Evolutionary conservation across 202 grass and related monocot genomes (phyloP), one percentile per base, ranked within the genome.

Genomic region (Alloteropsis angusta): DNA sequence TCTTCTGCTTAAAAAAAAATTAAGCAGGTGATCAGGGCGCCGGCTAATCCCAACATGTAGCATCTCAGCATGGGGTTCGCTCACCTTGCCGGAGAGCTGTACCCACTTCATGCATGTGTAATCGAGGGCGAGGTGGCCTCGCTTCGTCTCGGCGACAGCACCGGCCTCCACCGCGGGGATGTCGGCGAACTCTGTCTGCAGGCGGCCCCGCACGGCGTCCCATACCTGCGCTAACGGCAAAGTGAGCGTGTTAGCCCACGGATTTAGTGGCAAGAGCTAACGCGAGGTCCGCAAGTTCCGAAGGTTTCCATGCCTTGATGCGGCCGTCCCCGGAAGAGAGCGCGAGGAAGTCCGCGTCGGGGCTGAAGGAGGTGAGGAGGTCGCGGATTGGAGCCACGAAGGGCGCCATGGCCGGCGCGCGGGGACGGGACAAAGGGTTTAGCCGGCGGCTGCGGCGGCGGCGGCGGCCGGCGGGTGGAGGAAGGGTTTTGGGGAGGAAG

Each of bases 51-150:
- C 17, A 62, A 74, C 65, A 78, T 17, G 44, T 14, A 48, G 6
- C 19, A 35, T 25, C 34, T 36, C 39, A 56, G 48, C 16, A 50
- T 43, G 42, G 30, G 9, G 21, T 15, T 50, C 28, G 3, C 77
- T 85, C 65, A 96, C 96, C 96, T 92, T 95, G 84, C 54, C 80
- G 26, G 79, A 81, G 30, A 93, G 86, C 55, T 93, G 92, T 16
- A 99, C 88, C 96, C 96, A 99, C 70, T 99, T 99, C 90, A 93
- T 93, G 84, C 92, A 99, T 46, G 92, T 96, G 78, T 93, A 99
- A 86, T 99, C 96, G 23, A 99, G 84, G 22, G 96, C 91, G 84
- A 99, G 92, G 79, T 99, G 96, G 19, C 96, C 92, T 13, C 72
- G 89, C 86, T 86, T 93, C 46, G 64, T 69, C 75, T 89, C 81